Percentiles rank a stretch among this genome's conserved stretches.
Conservation (phyloP, 805 yeast species). For the Lipomyces anomalus region DNA sequence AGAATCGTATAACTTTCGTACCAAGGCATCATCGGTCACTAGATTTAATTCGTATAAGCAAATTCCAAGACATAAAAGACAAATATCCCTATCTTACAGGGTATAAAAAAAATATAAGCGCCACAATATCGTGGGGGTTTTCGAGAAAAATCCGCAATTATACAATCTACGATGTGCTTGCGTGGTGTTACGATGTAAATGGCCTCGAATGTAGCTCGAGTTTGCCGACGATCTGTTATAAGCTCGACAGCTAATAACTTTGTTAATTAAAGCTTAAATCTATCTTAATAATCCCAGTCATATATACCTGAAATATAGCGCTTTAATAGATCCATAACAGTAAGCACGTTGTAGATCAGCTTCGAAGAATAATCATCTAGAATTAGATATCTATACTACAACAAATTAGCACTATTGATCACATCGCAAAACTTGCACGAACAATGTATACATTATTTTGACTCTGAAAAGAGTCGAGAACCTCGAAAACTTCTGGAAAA, state of each 20-base stretch:
- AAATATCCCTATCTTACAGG: slow-evolving; percentile 40
- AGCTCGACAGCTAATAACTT: slow-evolving; percentile 46
- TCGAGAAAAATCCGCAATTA: slow-evolving; percentile 64
- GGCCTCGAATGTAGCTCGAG: slow-evolving; percentile 65
- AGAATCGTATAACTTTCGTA: slow-evolving; percentile 25
- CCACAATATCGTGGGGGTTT: slow-evolving; percentile 66
- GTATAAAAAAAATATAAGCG: slow-evolving; percentile 69
- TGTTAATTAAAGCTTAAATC: neutral
- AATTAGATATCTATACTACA: slow-evolving; percentile 42
- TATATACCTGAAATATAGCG: slow-evolving; percentile 18
- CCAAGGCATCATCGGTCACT: slow-evolving; percentile 18
- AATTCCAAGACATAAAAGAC: slow-evolving; percentile 24
- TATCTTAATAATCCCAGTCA: neutral
- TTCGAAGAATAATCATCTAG: slow-evolving; percentile 52
- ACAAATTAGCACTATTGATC: neutral
- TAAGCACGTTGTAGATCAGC: slow-evolving; percentile 37
- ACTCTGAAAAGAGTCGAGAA: slow-evolving; percentile 17
- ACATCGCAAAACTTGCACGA: neutral
- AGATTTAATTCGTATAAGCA: neutral
- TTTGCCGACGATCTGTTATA: slow-evolving; percentile 55
- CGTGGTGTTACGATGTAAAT: slow-evolving; percentile 72
- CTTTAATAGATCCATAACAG: slow-evolving; percentile 10
- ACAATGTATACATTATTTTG: slow-evolving; percentile 14
- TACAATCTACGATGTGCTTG: slow-evolving; percentile 63
- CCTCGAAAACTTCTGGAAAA: slow-evolving; percentile 9